Evolutionary conservation across 108 stramenopile genomes (phyloP), one percentile per base, ranked within the genome.

Genomic region (Bacterosira constricta): DNA sequence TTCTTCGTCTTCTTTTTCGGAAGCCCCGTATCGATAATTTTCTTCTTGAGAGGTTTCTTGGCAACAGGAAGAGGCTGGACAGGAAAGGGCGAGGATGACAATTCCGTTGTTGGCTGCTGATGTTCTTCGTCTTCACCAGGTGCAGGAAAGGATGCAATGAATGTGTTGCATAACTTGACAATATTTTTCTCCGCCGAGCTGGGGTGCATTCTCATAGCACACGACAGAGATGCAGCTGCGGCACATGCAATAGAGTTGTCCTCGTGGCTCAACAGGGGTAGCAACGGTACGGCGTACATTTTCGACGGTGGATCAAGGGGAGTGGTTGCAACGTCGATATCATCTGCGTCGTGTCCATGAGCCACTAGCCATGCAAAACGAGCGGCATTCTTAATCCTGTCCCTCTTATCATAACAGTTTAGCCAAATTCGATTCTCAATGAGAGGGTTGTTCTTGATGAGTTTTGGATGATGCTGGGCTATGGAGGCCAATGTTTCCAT

Each of bases 381-480:
- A 12, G 94, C 92, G 50, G 80, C 89, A 30, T n/a, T 44, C 6
- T 75, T 76, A 21, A 93, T 84, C 12, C 80, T 62, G 6, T 86
- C 90, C 17, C 88, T 59, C n/a, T 66, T 56, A 27, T 76, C 90
- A 63, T 84, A 91, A 54, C 94, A 93, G 61, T 93, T 93, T 17
- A 90, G 42, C 89, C 90, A 93, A 31, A 96, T 84, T 61, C 94
- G 73, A 62, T 88, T 93, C 62, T 96, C 94, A 18, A 92, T 67
- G 10, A 96, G 81, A 36, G 94, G 92, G 66, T 96, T 92, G 44
- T 49, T 84, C 50, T 84, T 93, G 12, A 90, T 65, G 8, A 93
- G 68, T 69, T 82, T 83, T 32, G 77, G 71, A 61, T 92, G 84
- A 25, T 45, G 45, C 49, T 55, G 29, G 9, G 88, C 86, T 45